These are phyloP conservation scores for Kurtzmaniella quercitrusa DNA, from an alignment of 1,139 yeast genomes.

Conservation along the genomic window DNA sequence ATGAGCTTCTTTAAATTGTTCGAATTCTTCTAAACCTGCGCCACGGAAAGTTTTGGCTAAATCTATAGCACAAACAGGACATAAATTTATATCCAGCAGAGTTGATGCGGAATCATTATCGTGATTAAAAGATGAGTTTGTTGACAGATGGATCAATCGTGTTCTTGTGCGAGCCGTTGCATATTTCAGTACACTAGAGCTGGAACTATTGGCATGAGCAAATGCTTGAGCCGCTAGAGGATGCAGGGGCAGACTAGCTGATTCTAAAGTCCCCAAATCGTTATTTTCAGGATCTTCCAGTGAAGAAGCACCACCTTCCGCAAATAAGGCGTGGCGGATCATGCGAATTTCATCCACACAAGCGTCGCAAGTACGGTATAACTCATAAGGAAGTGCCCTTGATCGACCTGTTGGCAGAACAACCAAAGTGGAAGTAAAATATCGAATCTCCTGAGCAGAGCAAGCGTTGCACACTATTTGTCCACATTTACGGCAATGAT, in stretches of 20 bases:
- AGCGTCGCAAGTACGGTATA: slow-evolving; percentile 65
- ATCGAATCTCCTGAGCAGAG: slow-evolving; percentile 44
- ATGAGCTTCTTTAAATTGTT: slow-evolving; percentile 58
- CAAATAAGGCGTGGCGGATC: slow-evolving; percentile 47
- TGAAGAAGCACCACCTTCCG: slow-evolving; percentile 9
- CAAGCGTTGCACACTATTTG: slow-evolving; percentile 68
- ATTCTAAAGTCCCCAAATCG: neutral
- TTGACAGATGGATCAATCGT: slow-evolving; percentile 21
- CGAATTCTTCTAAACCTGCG: slow-evolving; percentile 28
- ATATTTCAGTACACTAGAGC: slow-evolving; percentile 1
- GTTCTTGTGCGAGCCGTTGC: neutral
- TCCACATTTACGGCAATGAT: slow-evolving; percentile 90
- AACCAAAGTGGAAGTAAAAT: slow-evolving; percentile 38
- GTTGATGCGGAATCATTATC: slow-evolving; percentile 9
- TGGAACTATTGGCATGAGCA: neutral
- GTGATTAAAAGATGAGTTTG: slow-evolving; percentile 17
- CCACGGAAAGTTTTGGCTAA: slow-evolving; percentile 44
- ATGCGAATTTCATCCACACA: slow-evolving; percentile 62
- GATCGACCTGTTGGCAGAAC: slow-evolving; percentile 24
- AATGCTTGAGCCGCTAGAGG: neutral
- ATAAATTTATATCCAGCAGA: slow-evolving; percentile 28
- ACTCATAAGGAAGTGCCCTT: slow-evolving; percentile 24
- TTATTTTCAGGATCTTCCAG: neutral
- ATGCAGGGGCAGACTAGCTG: neutral
- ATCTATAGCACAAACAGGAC: slow-evolving; percentile 46